These are phyloP conservation scores for Crithidia bombi DNA, from an alignment of 208 protist genomes.

Conservation along the genomic window DNA sequence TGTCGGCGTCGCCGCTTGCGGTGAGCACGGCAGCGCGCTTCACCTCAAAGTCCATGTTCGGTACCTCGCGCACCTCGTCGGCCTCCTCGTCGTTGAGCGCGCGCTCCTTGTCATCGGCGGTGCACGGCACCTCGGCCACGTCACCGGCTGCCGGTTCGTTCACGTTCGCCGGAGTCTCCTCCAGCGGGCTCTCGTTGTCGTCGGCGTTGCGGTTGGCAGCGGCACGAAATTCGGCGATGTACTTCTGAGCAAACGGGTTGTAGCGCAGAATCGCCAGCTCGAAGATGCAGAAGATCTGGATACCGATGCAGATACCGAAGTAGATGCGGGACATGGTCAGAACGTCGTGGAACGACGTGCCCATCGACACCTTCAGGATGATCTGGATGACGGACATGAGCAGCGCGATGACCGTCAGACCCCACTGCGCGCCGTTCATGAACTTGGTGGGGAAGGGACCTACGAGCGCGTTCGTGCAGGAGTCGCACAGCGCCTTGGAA, in stretches of 20 bases:
- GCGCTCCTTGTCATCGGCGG: conserved; percentile 33
- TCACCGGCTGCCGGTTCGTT: conserved; percentile 26
- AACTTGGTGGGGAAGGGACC: conserved; percentile 83
- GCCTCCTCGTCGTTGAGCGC: conserved; percentile 26
- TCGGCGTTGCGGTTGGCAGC: conserved; percentile 3
- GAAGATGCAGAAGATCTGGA: conserved; percentile 53
- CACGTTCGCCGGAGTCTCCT: neutral
- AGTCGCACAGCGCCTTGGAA: conserved; percentile 79
- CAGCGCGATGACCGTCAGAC: conserved; percentile 60
- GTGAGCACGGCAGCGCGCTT: conserved; percentile 41
- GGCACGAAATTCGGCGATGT: conserved; percentile 75
- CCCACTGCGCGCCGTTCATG: conserved; percentile 74
- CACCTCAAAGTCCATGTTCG: conserved; percentile 6
- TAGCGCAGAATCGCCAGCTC: conserved; percentile 50
- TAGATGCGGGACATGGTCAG: conserved; percentile 77
- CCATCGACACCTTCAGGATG: conserved; percentile 78
- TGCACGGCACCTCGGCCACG: conserved; percentile 17
- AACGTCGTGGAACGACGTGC: conserved; percentile 45
- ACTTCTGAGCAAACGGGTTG: conserved; percentile 72
- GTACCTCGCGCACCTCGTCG: conserved; percentile 42
- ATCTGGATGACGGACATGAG: conserved; percentile 72
- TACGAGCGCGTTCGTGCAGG: conserved; percentile 81
- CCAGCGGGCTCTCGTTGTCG: neutral
- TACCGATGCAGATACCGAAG: conserved; percentile 68
- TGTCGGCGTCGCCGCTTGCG: conserved; percentile 54